phyloP scores from a whole-genome alignment of 2,329 filamentous ascomycete genomes.

The Arthrobotrys megalospora region DNA sequence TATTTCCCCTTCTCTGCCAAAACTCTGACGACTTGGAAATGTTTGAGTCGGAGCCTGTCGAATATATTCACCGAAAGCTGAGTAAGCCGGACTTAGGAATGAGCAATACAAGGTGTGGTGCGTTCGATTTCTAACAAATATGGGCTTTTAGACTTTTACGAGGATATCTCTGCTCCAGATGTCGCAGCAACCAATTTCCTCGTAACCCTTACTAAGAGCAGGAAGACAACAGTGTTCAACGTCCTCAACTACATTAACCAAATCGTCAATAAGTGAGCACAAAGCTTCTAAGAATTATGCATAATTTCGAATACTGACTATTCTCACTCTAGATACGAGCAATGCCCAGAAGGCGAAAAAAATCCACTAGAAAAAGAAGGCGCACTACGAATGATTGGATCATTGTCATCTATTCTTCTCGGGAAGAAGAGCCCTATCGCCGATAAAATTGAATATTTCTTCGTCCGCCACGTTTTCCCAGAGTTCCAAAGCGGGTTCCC shows the following conservation, averaged over 20 bases:
- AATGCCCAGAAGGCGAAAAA: constrained; percentile 87
- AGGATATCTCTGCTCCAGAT: constrained; percentile 94
- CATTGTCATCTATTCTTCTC: constrained; percentile 90
- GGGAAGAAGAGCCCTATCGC: constrained; percentile 99
- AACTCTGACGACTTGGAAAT: constrained; percentile 92
- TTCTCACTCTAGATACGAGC: constrained; percentile 64
- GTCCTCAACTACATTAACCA: constrained; percentile 95
- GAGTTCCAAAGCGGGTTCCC: constrained; percentile 95
- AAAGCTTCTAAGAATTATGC: not conserved
- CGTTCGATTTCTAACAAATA: constrained; percentile 1
- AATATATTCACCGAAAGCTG: constrained; percentile 96
- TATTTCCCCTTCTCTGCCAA: constrained; percentile 95
- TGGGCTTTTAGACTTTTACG: constrained; percentile 79
- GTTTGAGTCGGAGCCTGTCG: constrained; percentile 93
- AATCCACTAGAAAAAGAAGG: constrained; percentile 96
- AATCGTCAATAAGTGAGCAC: constrained; percentile 90
- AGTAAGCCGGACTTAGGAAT: constrained; percentile 67
- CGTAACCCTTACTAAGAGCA: constrained; percentile 91
- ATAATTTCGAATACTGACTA: not conserved
- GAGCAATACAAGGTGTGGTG: not conserved
- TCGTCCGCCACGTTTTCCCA: constrained; percentile 97
- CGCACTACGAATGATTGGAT: constrained; percentile 96
- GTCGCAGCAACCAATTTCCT: constrained; percentile 97
- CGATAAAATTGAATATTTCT: constrained; percentile 97
- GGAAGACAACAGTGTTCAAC: constrained; percentile 95